Percentiles rank a stretch among this genome's conserved stretches.
Evolutionary conservation across 805 yeast species (phyloP).

Genomic region (Jamesozyma spencerorum): DNA sequence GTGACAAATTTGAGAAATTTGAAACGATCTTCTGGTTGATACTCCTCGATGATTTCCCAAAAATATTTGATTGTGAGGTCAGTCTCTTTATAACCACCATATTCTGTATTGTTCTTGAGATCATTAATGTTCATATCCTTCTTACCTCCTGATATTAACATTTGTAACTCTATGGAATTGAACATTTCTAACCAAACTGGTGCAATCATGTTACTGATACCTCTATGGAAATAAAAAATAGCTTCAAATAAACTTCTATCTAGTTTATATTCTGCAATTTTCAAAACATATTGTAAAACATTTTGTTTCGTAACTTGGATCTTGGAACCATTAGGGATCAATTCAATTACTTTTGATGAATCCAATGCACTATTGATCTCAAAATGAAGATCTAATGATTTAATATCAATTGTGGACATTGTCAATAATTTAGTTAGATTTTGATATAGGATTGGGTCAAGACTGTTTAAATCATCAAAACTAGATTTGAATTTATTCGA

Average conservation of each 20-base stretch:
- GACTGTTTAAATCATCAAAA: conserved; percentile 66
- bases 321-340: conserved; percentile 51
- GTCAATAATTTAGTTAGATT: conserved; percentile 54
- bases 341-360: conserved; percentile 39
- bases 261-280: conserved; percentile 69
- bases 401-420: conserved; percentile 48
- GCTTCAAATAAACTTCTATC: conserved; percentile 56
- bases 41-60: conserved; percentile 70
- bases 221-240: conserved; percentile 49
- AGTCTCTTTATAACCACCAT: conserved; percentile 50
- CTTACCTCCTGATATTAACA: conserved; percentile 73
- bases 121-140: conserved; percentile 64
- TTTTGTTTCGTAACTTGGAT: conserved; percentile 52
- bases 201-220: conserved; percentile 58
- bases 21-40: conserved; percentile 51
- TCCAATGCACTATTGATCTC: conserved; percentile 45
- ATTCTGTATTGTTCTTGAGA: conserved; percentile 49
- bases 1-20: conserved; percentile 81
- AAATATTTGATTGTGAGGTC: conserved; percentile 56
- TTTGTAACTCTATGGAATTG: conserved; percentile 73
- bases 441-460: conserved; percentile 59
- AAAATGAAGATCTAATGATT: conserved; percentile 50
- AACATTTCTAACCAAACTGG: conserved; percentile 77
- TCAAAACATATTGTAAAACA: conserved; percentile 63
- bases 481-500: conserved; percentile 32